phyloP scores from a whole-genome alignment of 352 stramenopile species.

The Phytopythium cucurbitacearum region DNA sequence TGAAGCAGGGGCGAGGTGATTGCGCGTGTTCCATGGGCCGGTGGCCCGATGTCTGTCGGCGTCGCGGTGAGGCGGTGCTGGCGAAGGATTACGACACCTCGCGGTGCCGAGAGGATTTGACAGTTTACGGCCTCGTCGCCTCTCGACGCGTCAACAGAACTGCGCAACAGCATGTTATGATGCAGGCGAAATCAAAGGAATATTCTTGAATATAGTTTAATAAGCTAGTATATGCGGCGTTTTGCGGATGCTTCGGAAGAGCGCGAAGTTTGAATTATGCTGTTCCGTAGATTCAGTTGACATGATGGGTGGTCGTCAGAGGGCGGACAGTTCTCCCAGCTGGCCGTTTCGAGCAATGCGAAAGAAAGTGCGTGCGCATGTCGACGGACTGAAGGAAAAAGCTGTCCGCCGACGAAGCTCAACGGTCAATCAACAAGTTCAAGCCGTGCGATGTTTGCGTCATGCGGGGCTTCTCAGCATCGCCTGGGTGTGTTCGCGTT shows the following conservation, averaged over 20 bases:
- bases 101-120: slow-evolving; percentile 6
- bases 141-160: background rate
- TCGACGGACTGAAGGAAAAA: too few species aligned
- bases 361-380: too few species aligned
- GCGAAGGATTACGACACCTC: background rate
- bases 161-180: background rate
- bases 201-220: background rate
- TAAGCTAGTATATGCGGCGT: background rate
- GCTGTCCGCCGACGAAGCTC: too few species aligned
- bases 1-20: too few species aligned
- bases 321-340: slow-evolving; percentile 1
- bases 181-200: background rate
- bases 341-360: slow-evolving; percentile 1
- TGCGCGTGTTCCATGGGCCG: too few species aligned
- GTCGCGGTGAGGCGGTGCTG: too few species aligned
- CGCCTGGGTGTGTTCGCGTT: too few species aligned
- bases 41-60: too few species aligned
- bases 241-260: background rate
- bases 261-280: background rate
- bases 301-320: slow-evolving; percentile 2
- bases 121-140: background rate
- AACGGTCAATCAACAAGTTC: too few species aligned
- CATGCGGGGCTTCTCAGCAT: too few species aligned
- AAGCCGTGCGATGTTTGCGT: too few species aligned
- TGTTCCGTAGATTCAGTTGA: slow-evolving; percentile 2